Evolutionary conservation across 768 basidiomycete species (phyloP).

Genomic region (Chalciporus sphaerocephalus): DNA sequence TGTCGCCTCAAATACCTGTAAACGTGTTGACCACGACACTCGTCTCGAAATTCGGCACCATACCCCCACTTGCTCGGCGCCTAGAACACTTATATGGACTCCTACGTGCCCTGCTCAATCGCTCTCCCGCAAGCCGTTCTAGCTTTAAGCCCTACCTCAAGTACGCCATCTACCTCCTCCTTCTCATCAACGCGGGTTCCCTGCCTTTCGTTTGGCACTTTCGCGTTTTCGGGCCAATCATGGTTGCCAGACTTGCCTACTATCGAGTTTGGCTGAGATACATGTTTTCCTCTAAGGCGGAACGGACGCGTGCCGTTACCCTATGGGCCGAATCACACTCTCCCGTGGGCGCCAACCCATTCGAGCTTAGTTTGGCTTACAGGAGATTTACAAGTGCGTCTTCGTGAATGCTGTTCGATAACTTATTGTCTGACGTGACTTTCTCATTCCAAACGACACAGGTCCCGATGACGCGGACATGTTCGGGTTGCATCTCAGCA

Average conservation of each 20-base stretch:
- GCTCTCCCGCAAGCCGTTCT: too few species aligned
- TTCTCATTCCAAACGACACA: slow-evolving; percentile 23
- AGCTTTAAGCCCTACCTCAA: slow-evolving; percentile 14
- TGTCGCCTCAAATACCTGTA: slow-evolving; percentile 9
- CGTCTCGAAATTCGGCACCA: slow-evolving; percentile 14
- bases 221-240: slow-evolving; percentile 50
- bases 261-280: slow-evolving; percentile 33
- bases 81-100: slow-evolving; percentile 2
- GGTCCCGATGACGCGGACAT: slow-evolving; percentile 65
- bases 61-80: slow-evolving; percentile 1
- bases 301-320: slow-evolving; percentile 32
- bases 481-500: slow-evolving; percentile 71
- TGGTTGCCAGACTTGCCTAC: slow-evolving; percentile 33
- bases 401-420: not conserved
- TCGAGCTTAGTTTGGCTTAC: slow-evolving; percentile 40
- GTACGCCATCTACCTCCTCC: slow-evolving; percentile 32
- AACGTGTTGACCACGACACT: slow-evolving; percentile 1
- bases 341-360: slow-evolving; percentile 56
- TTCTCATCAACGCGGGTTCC: slow-evolving; percentile 58
- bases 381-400: slow-evolving; percentile 52
- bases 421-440: not conserved
- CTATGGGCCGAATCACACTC: slow-evolving; percentile 46
- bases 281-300: slow-evolving; percentile 35
- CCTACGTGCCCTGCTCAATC: slow-evolving; percentile 4
- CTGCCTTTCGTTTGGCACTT: slow-evolving; percentile 66